These are phyloP conservation scores for Penicillium corylophilum DNA, from an alignment of 2,329 filamentous ascomycete genomes.

Conservation along the genomic window DNA sequence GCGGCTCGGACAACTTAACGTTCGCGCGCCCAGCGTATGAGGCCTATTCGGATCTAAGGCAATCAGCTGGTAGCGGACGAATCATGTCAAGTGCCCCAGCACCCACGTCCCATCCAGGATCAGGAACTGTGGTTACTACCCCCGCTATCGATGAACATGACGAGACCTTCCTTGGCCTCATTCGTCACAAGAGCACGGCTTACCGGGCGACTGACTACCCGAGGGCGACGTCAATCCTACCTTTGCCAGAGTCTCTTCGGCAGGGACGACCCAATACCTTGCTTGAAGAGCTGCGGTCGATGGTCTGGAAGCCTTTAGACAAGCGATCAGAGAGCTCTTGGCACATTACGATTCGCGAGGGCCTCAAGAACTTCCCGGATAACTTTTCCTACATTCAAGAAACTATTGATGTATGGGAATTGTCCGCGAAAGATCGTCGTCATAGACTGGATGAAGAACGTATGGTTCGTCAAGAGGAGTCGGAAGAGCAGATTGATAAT, in stretches of 20 bases:
- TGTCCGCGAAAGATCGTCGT: conserved; percentile 43
- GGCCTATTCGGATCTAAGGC: conserved; percentile 49
- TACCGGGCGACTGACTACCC: conserved; percentile 33
- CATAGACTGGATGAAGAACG: conserved; percentile 50
- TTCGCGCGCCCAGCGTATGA: conserved; percentile 46
- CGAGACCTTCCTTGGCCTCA: conserved; percentile 49
- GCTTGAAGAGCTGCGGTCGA: conserved; percentile 36
- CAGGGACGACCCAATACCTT: conserved; percentile 26
- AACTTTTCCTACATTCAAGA: conserved; percentile 47
- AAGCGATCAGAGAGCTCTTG: conserved; percentile 35
- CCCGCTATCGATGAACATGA: conserved; percentile 34
- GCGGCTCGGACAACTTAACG: conserved; percentile 39
- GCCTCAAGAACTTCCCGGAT: conserved; percentile 38
- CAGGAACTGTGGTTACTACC: conserved; percentile 18
- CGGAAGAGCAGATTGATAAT: conserved; percentile 53
- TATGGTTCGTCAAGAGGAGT: conserved; percentile 51
- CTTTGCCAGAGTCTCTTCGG: conserved; percentile 34
- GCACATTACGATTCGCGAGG: conserved; percentile 33
- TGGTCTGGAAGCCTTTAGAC: conserved; percentile 35
- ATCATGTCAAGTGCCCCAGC: conserved; percentile 39
- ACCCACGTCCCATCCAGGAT: conserved; percentile 15
- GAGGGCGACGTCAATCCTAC: conserved; percentile 26
- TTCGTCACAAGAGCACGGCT: conserved; percentile 47
- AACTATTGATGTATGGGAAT: conserved; percentile 48
- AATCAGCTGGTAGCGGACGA: conserved; percentile 45